Conservation (phyloP, 352 stramenopile species). For the Phytopythium helicoides region DNA sequence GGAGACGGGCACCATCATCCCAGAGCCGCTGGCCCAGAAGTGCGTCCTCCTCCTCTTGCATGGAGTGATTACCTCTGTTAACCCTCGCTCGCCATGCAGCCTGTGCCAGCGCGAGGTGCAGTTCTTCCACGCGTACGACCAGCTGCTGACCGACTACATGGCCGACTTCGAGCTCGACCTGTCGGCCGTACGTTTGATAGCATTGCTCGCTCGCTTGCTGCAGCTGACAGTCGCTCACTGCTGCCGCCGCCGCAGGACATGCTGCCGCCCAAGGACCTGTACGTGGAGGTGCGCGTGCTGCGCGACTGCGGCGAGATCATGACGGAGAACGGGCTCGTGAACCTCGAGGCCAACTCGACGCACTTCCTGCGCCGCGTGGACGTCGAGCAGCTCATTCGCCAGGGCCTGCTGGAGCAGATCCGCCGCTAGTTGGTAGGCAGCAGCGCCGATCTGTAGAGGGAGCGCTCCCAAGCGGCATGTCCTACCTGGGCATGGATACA, state of each 20-base stretch:
- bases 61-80: too few relatives aligned
- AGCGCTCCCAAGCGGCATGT: too few relatives aligned
- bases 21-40: slow-evolving; percentile 66
- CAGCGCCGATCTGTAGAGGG: too few relatives aligned
- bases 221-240: slow-evolving; percentile 7
- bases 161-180: slow-evolving; percentile 84
- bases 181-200: slow-evolving; percentile 43
- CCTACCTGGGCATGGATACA: too few relatives aligned
- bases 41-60: slow-evolving; percentile 18
- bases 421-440: slow-evolving; percentile 42
- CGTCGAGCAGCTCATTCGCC: slow-evolving; percentile 81
- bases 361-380: slow-evolving; percentile 88
- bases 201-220: neutral
- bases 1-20: slow-evolving; percentile 89
- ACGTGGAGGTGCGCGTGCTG: slow-evolving; percentile 88
- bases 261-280: slow-evolving; percentile 90
- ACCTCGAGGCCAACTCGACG: slow-evolving; percentile 84
- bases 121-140: slow-evolving; percentile 91
- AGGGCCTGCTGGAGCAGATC: slow-evolving; percentile 84
- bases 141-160: slow-evolving; percentile 91
- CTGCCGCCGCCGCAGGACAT: slow-evolving; percentile 43
- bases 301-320: slow-evolving; percentile 89
- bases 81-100: slow-evolving; percentile 19
- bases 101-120: slow-evolving; percentile 83
- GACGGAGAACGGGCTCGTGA: slow-evolving; percentile 87